Percentiles rank a stretch among this genome's conserved stretches.
These are phyloP conservation scores for Cokeromyces recurvatus DNA, from an alignment of 371 early-diverging fungal species.

Conservation along the genomic window DNA sequence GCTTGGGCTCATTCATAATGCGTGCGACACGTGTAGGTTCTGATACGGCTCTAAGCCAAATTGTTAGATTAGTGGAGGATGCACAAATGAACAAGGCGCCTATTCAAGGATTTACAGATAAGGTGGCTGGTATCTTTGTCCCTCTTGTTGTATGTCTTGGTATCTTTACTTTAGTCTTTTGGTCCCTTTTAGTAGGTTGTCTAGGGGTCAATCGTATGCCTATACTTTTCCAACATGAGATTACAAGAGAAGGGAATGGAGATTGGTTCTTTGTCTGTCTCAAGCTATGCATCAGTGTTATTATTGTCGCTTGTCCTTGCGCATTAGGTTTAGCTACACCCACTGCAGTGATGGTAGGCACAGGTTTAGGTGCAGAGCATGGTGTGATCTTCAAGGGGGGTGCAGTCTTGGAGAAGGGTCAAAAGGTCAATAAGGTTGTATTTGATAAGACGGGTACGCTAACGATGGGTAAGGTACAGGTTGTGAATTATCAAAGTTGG, in stretches of 20 bases:
- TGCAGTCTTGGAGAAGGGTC: constrained; percentile 77
- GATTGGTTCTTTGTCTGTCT: constrained; percentile 79
- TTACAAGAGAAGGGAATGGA: constrained; percentile 45
- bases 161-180: constrained; percentile 69
- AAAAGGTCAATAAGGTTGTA: constrained; percentile 76
- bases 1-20: constrained; percentile 68
- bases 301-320: constrained; percentile 97
- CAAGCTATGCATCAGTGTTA: constrained; percentile 88
- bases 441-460: constrained; percentile 98
- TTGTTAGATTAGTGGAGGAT: constrained; percentile 86
- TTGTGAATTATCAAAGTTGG: constrained; percentile 46
- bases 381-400: constrained; percentile 91
- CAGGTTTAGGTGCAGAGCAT: constrained; percentile 90
- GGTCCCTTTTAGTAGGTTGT: constrained; percentile 61
- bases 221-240: constrained; percentile 45
- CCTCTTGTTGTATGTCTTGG: constrained; percentile 77
- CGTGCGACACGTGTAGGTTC: constrained; percentile 74
- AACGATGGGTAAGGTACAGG: constrained; percentile 79
- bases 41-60: constrained; percentile 82
- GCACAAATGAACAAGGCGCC: constrained; percentile 86
- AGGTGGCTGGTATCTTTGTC: constrained; percentile 87
- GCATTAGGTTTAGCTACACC: constrained; percentile 94
- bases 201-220: constrained; percentile 50
- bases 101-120: constrained; percentile 80
- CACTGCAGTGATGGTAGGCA: constrained; percentile 98